Evolutionary conservation across 2,329 filamentous ascomycete species (phyloP), one percentile per base, ranked within the genome.

Genomic region (Phyllosticta paracitricarpa): DNA sequence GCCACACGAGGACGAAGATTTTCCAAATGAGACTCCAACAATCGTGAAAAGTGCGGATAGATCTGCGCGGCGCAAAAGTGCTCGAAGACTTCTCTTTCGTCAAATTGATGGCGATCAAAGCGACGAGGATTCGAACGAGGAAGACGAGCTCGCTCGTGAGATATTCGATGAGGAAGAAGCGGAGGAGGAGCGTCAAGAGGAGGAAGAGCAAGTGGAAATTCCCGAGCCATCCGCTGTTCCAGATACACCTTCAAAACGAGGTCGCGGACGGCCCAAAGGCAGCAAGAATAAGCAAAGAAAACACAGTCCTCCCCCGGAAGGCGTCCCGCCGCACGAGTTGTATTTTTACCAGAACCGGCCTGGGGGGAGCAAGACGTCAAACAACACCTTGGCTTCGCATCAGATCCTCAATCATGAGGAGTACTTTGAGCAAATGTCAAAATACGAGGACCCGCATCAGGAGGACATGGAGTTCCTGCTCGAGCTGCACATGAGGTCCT

Each of bases 311-410:
- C 91, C 91, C 2, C 90, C 93, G 19, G 82, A 85, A 58, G 84
- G 96, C 68, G 81, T 97, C 2, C 89, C 92, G 4, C 81, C 92
- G 0, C 90, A 97, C 70, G 94, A 97, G 73, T 84, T 89, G 66
- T 99, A 95, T 77, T 97, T 99, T 73, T 89, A 88, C 70, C 90
- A 97, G 70, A 97, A 96, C 71, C 87, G 90, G 56, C 86, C 89
- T 0, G 91, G 90, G 2, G 82, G 85, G 3, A 80, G 84, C 54
- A 92, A 92, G 74, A 96, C 93, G 0, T 97, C 92, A 1, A 88
- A 89, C 70, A 94, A 94, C 66, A 96, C 85, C 0, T 79, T 97
- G 4, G 82, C 87, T 0, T 85, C 87, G 4, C 78, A 95, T 35
- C 79, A 84, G 3, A 79, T 96, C 10, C 84, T 97, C 61, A 91